Conservation (phyloP, 768 basidiomycete genomes). For the Favolaschia claudopus region DNA sequence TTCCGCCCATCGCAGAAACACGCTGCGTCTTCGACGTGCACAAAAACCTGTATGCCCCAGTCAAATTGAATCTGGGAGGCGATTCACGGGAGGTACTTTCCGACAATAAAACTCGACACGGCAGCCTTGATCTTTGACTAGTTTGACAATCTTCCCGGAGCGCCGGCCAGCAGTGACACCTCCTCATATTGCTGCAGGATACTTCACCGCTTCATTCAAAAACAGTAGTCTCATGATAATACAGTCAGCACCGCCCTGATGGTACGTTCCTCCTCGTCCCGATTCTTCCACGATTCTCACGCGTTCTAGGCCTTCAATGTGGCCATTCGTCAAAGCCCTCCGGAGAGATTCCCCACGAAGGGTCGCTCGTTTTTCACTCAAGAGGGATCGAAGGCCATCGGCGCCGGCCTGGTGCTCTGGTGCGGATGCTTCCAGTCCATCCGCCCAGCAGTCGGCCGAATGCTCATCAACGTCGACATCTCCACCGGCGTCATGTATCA, state of each 20-base stretch:
- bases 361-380: conserved; percentile 75
- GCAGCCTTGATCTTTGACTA: too few species aligned
- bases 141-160: conserved; percentile 33
- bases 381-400: conserved; percentile 57
- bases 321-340: conserved; percentile 74
- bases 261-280: conserved; percentile 39
- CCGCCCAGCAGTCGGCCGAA: conserved; percentile 64
- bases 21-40: conserved; percentile 62
- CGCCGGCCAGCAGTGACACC: conserved; percentile 17
- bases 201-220: conserved; percentile 43
- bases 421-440: conserved; percentile 79
- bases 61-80: conserved; percentile 55
- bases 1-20: conserved; percentile 48
- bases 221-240: conserved; percentile 71
- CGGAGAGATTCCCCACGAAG: conserved; percentile 71
- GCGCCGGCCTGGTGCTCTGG: conserved; percentile 67
- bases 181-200: conserved; percentile 9
- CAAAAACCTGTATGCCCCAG: conserved; percentile 62
- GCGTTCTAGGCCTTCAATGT: conserved; percentile 70
- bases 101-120: neutral
- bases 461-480: conserved; percentile 76
- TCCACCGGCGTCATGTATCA: conserved; percentile 79
- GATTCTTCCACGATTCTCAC: neutral
- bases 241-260: conserved; percentile 71
- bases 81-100: conserved; percentile 26